Evolutionary conservation across 2,329 filamentous ascomycete species (phyloP).

Genomic region (Aspergillus aculeatinus): DNA sequence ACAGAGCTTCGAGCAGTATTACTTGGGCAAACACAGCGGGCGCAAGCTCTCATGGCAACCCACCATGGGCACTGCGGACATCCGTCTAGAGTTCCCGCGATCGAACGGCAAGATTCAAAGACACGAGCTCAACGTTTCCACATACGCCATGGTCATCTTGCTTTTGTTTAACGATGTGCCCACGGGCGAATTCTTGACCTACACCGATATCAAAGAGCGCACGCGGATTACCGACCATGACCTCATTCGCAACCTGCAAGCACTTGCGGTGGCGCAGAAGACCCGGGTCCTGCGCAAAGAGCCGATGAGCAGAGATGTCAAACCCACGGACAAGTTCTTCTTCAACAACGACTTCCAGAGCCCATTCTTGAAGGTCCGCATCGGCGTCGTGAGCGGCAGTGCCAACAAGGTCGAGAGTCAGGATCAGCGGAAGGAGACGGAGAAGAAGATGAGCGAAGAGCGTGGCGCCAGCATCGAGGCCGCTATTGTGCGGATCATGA

Average conservation of each 20-base stretch:
- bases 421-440: constrained; percentile 54
- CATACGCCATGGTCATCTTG: constrained; percentile 87
- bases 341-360: constrained; percentile 82
- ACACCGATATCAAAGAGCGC: constrained; percentile 76
- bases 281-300: constrained; percentile 78
- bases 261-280: constrained; percentile 79
- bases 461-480: constrained; percentile 52
- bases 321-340: constrained; percentile 71
- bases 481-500: constrained; percentile 55
- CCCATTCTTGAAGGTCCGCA: constrained; percentile 83
- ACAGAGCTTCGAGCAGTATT: constrained; percentile 84
- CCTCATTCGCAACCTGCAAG: constrained; percentile 74
- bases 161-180: constrained; percentile 81
- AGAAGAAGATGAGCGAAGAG: constrained; percentile 52
- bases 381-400: constrained; percentile 73
- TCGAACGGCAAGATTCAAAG: constrained; percentile 69
- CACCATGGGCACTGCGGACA: constrained; percentile 78
- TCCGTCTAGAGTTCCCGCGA: constrained; percentile 75
- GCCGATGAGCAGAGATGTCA: constrained; percentile 74
- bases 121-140: constrained; percentile 89
- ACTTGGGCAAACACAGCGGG: constrained; percentile 81
- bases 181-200: constrained; percentile 52
- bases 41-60: constrained; percentile 81
- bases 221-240: constrained; percentile 77
- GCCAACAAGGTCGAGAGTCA: constrained; percentile 81